phyloP scores from a whole-genome alignment of 192 early-diverging fungal species.

The Bifiguratus adelaidae region DNA sequence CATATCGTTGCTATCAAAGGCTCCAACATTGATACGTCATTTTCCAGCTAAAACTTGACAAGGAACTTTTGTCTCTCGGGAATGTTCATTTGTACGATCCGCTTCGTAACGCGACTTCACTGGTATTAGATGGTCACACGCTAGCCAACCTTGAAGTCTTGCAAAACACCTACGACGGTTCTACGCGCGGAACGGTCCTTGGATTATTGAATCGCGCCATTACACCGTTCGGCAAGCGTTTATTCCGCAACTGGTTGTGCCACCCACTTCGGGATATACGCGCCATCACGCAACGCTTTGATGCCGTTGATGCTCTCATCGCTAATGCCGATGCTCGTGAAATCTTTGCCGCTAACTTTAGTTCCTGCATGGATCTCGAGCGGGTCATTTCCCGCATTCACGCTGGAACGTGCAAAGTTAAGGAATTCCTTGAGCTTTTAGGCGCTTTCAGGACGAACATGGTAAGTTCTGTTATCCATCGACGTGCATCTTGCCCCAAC shows the following conservation, averaged over 20 bases:
- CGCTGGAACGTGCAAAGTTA: slow-evolving; percentile 70
- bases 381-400: slow-evolving; percentile 86
- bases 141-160: slow-evolving; percentile 90
- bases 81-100: slow-evolving; percentile 85
- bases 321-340: slow-evolving; percentile 34
- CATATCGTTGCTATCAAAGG: too few relatives aligned
- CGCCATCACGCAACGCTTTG: slow-evolving; percentile 76
- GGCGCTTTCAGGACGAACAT: slow-evolving; percentile 36
- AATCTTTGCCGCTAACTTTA: slow-evolving; percentile 27
- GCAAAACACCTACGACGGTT: slow-evolving; percentile 65
- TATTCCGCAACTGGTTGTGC: slow-evolving; percentile 76
- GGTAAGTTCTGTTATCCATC: slow-evolving; percentile 23
- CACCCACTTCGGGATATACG: slow-evolving; percentile 64
- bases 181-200: slow-evolving; percentile 71
- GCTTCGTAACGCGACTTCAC: slow-evolving; percentile 54
- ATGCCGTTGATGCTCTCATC: slow-evolving; percentile 80
- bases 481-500: neutral
- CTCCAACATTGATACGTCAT: neutral
- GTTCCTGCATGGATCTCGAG: slow-evolving; percentile 76
- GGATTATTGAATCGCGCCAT: slow-evolving; percentile 74
- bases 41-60: slow-evolving; percentile 72
- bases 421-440: slow-evolving; percentile 72
- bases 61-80: slow-evolving; percentile 68
- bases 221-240: slow-evolving; percentile 83
- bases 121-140: slow-evolving; percentile 91